A percentile compares a stretch with the other conserved stretches of the same genome.
Evolutionary conservation across 306 rosid genomes (phyloP).

Genomic region (Styphnolobium japonicum): DNA sequence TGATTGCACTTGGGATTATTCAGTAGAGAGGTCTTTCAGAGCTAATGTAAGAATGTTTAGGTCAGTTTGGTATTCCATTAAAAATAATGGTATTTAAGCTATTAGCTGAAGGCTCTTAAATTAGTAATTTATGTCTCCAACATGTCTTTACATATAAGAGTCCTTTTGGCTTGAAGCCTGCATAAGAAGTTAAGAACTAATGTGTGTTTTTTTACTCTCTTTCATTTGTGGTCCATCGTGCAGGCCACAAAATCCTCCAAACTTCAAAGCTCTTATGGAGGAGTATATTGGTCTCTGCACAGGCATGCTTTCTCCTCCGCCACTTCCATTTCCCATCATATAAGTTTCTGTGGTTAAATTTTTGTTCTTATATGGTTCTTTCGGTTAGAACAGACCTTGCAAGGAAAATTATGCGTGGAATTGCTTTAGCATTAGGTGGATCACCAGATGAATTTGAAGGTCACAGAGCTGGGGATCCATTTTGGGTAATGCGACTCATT

Average conservation of each 20-base stretch:
- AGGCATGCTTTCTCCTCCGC: constrained; percentile 48
- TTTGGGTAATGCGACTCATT: constrained; percentile 81
- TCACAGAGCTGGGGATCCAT: constrained; percentile 85
- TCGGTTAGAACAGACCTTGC: constrained; percentile 65
- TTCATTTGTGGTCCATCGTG: constrained; percentile 22
- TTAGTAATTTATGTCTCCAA: too few relatives aligned
- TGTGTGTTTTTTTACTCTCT: not conserved
- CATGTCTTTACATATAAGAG: too few relatives aligned
- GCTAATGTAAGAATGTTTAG: not conserved
- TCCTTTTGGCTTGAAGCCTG: too few relatives aligned
- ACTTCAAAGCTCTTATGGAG: constrained; percentile 59
- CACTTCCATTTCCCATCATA: not conserved
- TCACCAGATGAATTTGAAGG: constrained; percentile 91
- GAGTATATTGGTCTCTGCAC: constrained; percentile 73
- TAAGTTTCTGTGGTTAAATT: not conserved
- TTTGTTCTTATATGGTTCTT: constrained; percentile 8
- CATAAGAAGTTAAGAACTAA: not conserved
- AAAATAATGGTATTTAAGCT: too few relatives aligned
- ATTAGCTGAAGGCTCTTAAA: too few relatives aligned
- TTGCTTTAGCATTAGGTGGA: constrained; percentile 84
- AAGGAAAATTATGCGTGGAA: constrained; percentile 80
- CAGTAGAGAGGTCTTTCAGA: not conserved
- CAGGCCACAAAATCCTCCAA: constrained; percentile 81
- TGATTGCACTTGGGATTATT: constrained; percentile 4
- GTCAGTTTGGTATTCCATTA: too few relatives aligned